A percentile compares a stretch with the other conserved stretches of the same genome.
Conservation (phyloP, 176 grass and related monocot species). For the Musa itinerans region DNA sequence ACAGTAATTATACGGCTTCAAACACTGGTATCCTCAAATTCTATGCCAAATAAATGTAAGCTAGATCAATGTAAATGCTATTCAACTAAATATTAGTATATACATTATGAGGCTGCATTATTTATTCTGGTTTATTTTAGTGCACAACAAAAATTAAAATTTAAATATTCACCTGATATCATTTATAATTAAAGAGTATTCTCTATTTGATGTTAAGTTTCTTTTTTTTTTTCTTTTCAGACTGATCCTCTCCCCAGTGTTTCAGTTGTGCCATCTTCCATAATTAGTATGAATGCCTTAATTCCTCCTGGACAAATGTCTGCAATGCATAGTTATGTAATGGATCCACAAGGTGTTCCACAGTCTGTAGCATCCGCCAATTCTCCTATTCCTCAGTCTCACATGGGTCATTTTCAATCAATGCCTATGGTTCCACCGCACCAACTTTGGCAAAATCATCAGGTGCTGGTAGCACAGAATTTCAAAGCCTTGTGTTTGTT, state of each 20-base stretch:
- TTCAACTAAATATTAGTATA: background rate
- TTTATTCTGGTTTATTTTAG: background rate
- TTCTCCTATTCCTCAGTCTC: constrained; percentile 40
- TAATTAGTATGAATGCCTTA: constrained; percentile 44
- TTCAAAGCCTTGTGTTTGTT: background rate
- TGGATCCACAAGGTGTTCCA: constrained; percentile 63
- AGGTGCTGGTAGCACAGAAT: constrained; percentile 21
- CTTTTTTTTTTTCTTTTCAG: constrained; percentile 24
- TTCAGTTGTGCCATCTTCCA: constrained; percentile 39
- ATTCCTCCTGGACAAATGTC: constrained; percentile 43
- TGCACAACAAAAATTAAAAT: too few species aligned
- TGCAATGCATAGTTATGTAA: constrained; percentile 57
- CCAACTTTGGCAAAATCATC: constrained; percentile 46
- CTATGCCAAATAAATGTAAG: background rate
- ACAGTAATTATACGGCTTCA: background rate
- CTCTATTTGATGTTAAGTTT: background rate
- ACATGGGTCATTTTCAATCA: constrained; percentile 47
- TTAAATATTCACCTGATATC: background rate
- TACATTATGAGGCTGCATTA: background rate
- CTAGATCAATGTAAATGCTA: background rate
- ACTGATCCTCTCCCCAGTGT: constrained; percentile 27
- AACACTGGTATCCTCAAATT: background rate
- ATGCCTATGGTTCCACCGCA: constrained; percentile 29
- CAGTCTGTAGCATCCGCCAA: constrained; percentile 49
- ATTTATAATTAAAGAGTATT: background rate